phyloP scores from a whole-genome alignment of 2,329 filamentous ascomycete genomes.

The Diplodia scrobiculata region DNA sequence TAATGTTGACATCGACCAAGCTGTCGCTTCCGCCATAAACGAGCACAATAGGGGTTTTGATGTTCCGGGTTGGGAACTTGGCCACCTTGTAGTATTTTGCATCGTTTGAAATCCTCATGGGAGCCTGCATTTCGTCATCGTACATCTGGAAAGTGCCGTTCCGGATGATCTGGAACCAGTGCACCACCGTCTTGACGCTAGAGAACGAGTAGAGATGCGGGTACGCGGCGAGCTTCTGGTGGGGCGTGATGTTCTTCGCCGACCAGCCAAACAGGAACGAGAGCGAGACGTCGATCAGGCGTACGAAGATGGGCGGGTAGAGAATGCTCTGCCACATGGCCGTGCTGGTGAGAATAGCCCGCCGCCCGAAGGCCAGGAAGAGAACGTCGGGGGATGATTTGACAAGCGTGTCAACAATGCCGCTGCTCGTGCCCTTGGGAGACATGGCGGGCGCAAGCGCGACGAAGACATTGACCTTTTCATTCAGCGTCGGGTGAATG shows the following conservation, averaged over 20 bases:
- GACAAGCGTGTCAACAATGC: conserved; percentile 87
- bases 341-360: conserved; percentile 86
- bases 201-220: conserved; percentile 96
- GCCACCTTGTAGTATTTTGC: conserved; percentile 94
- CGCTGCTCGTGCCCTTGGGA: conserved; percentile 84
- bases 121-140: conserved; percentile 86
- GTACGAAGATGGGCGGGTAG: conserved; percentile 90
- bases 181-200: conserved; percentile 93
- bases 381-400: conserved; percentile 91
- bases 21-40: conserved; percentile 94
- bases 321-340: conserved; percentile 97
- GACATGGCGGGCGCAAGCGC: conserved; percentile 96
- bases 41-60: conserved; percentile 90
- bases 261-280: conserved; percentile 88
- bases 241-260: conserved; percentile 76
- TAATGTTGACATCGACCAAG: conserved; percentile 87
- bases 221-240: conserved; percentile 93
- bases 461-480: conserved; percentile 93
- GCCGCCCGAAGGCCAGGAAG: conserved; percentile 87
- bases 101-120: conserved; percentile 68
- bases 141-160: conserved; percentile 98
- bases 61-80: conserved; percentile 94
- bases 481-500: conserved; percentile 88
- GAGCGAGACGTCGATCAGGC: conserved; percentile 79
- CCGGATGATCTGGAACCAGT: conserved; percentile 99